These are phyloP conservation scores for Laguncularia racemosa DNA, from an alignment of 345 rosid species.

Conservation along the genomic window DNA sequence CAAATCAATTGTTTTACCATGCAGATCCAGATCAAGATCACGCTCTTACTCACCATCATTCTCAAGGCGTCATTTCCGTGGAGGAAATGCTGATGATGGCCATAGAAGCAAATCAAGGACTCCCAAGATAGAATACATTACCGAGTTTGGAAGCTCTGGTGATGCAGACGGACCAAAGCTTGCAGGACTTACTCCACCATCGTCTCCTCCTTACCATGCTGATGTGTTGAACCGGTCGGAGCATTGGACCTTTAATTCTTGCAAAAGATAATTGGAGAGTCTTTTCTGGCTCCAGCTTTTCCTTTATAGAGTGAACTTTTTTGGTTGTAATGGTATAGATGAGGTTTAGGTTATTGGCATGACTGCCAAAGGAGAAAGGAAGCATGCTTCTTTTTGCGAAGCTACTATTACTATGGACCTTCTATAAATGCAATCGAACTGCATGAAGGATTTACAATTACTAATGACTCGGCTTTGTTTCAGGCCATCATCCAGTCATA, in stretches of 20 bases:
- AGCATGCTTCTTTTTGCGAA: conserved; percentile 51
- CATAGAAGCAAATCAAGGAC: conserved; percentile 57
- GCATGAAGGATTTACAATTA: conserved; percentile 16
- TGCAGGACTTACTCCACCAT: conserved; percentile 82
- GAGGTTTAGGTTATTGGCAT: conserved; percentile 43
- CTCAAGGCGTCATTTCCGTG: conserved; percentile 55
- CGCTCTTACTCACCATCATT: conserved; percentile 76
- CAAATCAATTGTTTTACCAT: not conserved
- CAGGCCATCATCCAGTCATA: conserved; percentile 81
- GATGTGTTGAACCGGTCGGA: conserved; percentile 87
- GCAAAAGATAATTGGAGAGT: conserved; percentile 89
- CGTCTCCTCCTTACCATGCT: conserved; percentile 73
- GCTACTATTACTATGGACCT: conserved; percentile 13
- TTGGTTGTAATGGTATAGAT: conserved; percentile 33
- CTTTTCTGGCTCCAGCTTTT: conserved; percentile 71
- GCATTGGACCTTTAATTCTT: conserved; percentile 96
- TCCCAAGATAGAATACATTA: conserved; percentile 78
- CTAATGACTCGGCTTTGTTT: conserved; percentile 47
- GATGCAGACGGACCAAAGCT: conserved; percentile 54
- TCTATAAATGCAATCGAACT: conserved; percentile 8
- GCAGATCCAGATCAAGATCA: conserved; percentile 70
- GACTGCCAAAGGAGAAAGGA: conserved; percentile 42
- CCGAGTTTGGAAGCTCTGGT: conserved; percentile 89
- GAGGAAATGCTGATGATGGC: conserved; percentile 52
- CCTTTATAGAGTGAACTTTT: conserved; percentile 40